Base-by-base conservation (phyloP, 805 yeast genomes). In the Metschnikowia vanudenii region DNA sequence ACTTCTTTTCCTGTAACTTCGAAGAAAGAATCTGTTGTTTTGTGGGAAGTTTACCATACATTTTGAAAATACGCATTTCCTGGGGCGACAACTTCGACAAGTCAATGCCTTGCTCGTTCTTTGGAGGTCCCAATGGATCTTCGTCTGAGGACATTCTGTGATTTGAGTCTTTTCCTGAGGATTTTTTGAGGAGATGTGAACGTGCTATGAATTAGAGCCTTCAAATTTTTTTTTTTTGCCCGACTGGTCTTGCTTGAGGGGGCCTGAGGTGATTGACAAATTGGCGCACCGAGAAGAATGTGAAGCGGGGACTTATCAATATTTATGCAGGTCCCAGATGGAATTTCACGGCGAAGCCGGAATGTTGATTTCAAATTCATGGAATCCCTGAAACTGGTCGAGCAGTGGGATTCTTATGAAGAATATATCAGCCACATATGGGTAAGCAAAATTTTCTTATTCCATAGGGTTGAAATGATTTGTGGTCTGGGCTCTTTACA, bases 21-120 rank as follows among this genome's bases (percentile, higher is more conserved):
- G 84, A 80, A 42, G 85, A 76, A 42, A 90, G 73, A 17, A 90
- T 72, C 52, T 89, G 96, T 46, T 84, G 83, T 47, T 81, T 84
- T 22, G 90, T 79, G 19, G 97, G 97, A 41, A 90, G 70, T 61
- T 83, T 86, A 26, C 97, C 97, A 64, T 91, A 90, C 71, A 90
- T 68, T 58, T 79, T 82, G 67, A 82, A 85, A 18, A 91, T 71
- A 50, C 82, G 82, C 61, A 84, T 73, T 63, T 91, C 97, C 60
- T 90, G 94, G 12, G 94, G 88, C 2, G 85, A 71, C 46, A 85
- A 66, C 46, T 80, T 78, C 17, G 80, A 70, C 43, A 79, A 60
- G 58, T 84, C 89, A 28, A 78, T 57, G 45, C 69, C 65, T 50
- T 73, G 75, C 39, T 68, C 65, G 50, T 71, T 73, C 39, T 55